Evolutionary conservation across 192 early-diverging fungal genomes (phyloP), one percentile per base, ranked within the genome.

Genomic region (Entomortierella chlamydospora): DNA sequence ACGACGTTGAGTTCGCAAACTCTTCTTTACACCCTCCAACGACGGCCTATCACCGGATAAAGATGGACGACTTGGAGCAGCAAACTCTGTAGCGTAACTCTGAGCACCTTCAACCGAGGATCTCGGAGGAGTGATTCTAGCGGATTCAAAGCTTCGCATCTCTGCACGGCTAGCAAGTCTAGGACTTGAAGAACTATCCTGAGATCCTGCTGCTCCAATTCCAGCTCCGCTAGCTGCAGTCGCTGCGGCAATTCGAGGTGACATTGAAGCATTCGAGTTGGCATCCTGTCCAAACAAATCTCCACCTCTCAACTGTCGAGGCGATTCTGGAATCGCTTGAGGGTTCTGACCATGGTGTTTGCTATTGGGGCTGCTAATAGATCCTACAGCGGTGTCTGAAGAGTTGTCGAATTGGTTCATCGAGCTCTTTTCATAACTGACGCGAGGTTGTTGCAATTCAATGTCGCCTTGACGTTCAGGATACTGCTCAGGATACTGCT

Each of bases 251-350:
- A 57, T 4, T 4, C 62, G 55, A 42, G 73, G 66, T 15, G 74
- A 68, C 0, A 63, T 30, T n/a, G 56, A 29, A 6, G 51, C 37
- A 20, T 23, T 28, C 54, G 45, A 47, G 15, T 73, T 57, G 2
- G 39, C 62, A 61, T 79, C 74, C 59, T 78, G 67, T 55, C 74
- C 68, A 70, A 79, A 79, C 18, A 79, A 26, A 60, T 79, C 76
- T 20, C 76, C 76, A 7, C 76, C 63, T 47, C 76, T 53, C 33
- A 79, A 30, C 7, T 79, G 76, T 29, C 76, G 76, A 41, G 76
- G 68, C 1, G 68, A 70, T 22, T 79, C 76, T 25, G 68, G 76
- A 7, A 79, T n/a, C 0, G 68, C 45, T 25, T 79, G 76, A 29
- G 76, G 76, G 22, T 79, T 70, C 22, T 79, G 67, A 11, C 76